Evolutionary conservation across 305 asterid species (phyloP).

Genomic region (Ajuga reptans): DNA sequence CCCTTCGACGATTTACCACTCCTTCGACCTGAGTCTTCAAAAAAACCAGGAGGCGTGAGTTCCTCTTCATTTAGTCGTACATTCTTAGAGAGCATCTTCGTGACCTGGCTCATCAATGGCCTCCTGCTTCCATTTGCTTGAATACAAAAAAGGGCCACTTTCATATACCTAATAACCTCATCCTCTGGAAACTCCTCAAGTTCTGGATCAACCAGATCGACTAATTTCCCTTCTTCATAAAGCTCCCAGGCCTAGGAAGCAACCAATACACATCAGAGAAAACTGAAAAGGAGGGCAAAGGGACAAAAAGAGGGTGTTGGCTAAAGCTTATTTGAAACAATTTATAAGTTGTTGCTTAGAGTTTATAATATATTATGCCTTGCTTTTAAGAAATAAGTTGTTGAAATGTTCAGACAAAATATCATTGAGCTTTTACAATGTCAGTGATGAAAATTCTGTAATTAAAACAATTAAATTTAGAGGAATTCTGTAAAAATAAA

Average conservation of each 20-base stretch:
- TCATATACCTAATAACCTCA: constrained; percentile 56
- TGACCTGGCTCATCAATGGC: constrained; percentile 82
- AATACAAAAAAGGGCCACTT: constrained; percentile 79
- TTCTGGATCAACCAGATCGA: constrained; percentile 68
- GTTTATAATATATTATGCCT: too few relatives aligned
- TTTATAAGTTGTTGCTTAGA: too few relatives aligned
- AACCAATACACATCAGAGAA: constrained; percentile 5
- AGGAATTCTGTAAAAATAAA: too few relatives aligned
- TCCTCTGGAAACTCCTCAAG: constrained; percentile 50
- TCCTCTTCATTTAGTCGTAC: constrained; percentile 60
- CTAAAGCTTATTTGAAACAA: too few relatives aligned
- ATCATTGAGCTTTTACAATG: too few relatives aligned
- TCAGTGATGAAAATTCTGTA: too few relatives aligned
- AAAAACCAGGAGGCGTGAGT: constrained; percentile 79
- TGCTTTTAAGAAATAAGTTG: too few relatives aligned
- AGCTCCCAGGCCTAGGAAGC: constrained; percentile 68
- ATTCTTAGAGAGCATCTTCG: constrained; percentile 65
- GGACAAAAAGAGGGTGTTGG: too few relatives aligned
- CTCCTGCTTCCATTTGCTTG: constrained; percentile 77
- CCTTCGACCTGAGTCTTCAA: constrained; percentile 37
- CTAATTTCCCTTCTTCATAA: constrained; percentile 47
- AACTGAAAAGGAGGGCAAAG: not conserved
- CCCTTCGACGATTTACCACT: constrained; percentile 31
- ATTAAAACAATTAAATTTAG: too few relatives aligned
- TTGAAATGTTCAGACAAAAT: too few relatives aligned